Base-by-base conservation (phyloP, 2,329 filamentous ascomycete species). In the Exophiala lecanii-corni region DNA sequence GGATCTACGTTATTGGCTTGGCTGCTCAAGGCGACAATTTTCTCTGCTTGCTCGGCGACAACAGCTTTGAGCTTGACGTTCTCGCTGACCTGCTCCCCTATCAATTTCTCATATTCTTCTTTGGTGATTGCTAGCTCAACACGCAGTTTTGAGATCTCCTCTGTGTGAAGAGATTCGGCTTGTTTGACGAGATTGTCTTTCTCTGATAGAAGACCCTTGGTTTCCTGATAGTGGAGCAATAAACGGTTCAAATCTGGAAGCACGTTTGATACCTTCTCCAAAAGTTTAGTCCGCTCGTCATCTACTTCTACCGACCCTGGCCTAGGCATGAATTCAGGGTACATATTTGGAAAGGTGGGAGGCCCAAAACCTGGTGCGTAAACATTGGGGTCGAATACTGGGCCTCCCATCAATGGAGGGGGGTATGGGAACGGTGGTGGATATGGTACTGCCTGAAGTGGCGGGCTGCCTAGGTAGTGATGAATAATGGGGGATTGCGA, bases 131-230 rank as follows among this genome's bases (percentile, higher is more conserved):
- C 66, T 28, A 72, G 62, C 43, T 78, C 70, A 30, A 74, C 61
- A 21, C 71, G 66, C 6, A 78, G 63, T 49, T 72, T 69, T 39
- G 64, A 72, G 47, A 70, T 64, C 26, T 65, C 34, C 65, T 64
- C 51, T 63, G 67, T 67, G 47, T 76, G 71, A 45, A 75, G 70
- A 31, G 60, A 61, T 45, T 70, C 65, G 15, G 70, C 62, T 45
- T 74, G 66, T 41, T 69, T 72, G 47, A 73, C 67, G 37, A 73
- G 62, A 20, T 70, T 67, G 47, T 75, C 73, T 12, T 71, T 66
- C 21, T 67, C 63, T 19, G 65, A 66, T 9, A 76, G 62, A 54
- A 74, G 71, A 39, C 61, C 68, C 43, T 75, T 70, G 2, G 70
- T 72, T 42, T 70, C 69, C 48, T 70, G 73, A 59, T 74, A 76